Conservation (phyloP, 768 basidiomycete genomes). For the Lactarius akahatsu region DNA sequence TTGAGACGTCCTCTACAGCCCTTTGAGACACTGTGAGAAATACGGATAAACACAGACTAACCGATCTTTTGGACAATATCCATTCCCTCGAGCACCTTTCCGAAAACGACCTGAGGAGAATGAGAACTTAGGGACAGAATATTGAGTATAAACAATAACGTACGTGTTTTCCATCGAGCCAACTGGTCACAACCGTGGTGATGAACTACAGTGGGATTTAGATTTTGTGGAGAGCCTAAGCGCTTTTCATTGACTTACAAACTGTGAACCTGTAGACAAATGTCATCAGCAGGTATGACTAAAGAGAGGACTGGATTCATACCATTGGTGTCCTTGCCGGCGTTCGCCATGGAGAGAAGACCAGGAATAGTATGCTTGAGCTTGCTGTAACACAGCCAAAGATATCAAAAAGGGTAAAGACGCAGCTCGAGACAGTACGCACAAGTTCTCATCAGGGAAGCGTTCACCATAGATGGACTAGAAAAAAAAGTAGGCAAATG, state of each 20-base stretch:
- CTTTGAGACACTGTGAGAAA: constrained; percentile 23
- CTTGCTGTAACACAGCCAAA: constrained; percentile 58
- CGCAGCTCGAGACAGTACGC: constrained; percentile 32
- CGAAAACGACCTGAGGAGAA: constrained; percentile 77
- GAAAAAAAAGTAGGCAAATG: neutral
- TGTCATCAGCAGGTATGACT: constrained; percentile 19
- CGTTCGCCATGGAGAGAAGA: constrained; percentile 91
- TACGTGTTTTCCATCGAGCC: constrained; percentile 91
- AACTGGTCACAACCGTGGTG: constrained; percentile 80
- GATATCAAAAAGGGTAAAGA: neutral
- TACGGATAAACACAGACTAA: constrained; percentile 37
- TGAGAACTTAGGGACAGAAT: constrained; percentile 26
- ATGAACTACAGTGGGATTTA: constrained; percentile 65
- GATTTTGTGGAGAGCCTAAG: constrained; percentile 6
- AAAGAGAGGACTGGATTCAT: constrained; percentile 27
- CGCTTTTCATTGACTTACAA: constrained; percentile 50
- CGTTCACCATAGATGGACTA: constrained; percentile 88
- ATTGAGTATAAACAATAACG: constrained; percentile 28
- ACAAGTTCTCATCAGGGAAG: constrained; percentile 98
- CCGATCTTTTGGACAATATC: constrained; percentile 78
- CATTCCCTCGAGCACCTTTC: constrained; percentile 90
- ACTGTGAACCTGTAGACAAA: constrained; percentile 69
- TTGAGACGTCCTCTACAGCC: constrained; percentile 71
- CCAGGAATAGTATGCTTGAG: constrained; percentile 90
- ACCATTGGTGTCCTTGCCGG: constrained; percentile 92